Conservation (phyloP, 2,329 filamentous ascomycete genomes). For the Botryosphaeria agaves region DNA sequence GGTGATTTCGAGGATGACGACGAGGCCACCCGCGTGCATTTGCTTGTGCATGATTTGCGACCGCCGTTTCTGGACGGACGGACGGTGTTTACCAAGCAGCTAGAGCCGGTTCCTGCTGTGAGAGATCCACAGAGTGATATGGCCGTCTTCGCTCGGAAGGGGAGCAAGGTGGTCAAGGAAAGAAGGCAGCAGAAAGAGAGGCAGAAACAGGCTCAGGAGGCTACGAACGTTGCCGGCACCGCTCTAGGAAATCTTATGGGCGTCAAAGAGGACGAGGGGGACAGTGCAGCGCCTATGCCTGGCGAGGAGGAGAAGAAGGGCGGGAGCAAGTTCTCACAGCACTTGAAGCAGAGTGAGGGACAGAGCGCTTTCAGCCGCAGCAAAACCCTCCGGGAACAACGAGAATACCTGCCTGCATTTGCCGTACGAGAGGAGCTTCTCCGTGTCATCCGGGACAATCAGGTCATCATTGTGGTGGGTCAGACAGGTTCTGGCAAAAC, state of each 20-base stretch:
- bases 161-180: slow-evolving; percentile 83
- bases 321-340: slow-evolving; percentile 68
- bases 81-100: slow-evolving; percentile 91
- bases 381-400: slow-evolving; percentile 78
- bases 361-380: slow-evolving; percentile 86
- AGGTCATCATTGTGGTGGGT: slow-evolving; percentile 90
- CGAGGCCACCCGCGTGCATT: slow-evolving; percentile 72
- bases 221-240: slow-evolving; percentile 83
- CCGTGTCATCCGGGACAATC: slow-evolving; percentile 85
- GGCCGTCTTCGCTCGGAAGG: slow-evolving; percentile 94
- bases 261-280: slow-evolving; percentile 74
- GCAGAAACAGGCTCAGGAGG: slow-evolving; percentile 85
- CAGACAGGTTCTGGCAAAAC: slow-evolving; percentile 97
- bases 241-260: slow-evolving; percentile 90
- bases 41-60: slow-evolving; percentile 82
- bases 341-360: slow-evolving; percentile 70
- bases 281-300: slow-evolving; percentile 66
- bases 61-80: slow-evolving; percentile 90
- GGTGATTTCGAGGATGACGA: slow-evolving; percentile 80
- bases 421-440: slow-evolving; percentile 87
- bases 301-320: slow-evolving; percentile 49
- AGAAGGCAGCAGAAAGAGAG: slow-evolving; percentile 81
- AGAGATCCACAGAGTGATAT: slow-evolving; percentile 93
- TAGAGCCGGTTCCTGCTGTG: slow-evolving; percentile 87
- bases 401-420: slow-evolving; percentile 88